Evolutionary conservation across 306 rosid genomes (phyloP).

Genomic region (Ceratonia siliqua): DNA sequence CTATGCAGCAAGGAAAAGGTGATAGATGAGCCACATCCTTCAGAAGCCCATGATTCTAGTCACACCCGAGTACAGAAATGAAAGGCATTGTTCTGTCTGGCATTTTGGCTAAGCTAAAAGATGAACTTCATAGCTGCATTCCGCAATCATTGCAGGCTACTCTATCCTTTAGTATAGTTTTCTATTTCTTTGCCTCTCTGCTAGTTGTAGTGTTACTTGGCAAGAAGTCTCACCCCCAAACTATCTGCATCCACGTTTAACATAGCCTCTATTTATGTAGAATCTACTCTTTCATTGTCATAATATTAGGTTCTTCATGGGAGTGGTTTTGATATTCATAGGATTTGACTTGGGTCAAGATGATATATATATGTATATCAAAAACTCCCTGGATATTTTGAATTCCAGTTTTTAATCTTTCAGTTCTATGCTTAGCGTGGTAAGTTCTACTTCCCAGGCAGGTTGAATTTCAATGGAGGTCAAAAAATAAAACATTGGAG

Average conservation of each 20-base stretch:
- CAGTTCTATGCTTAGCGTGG: background rate
- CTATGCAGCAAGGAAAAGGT: constrained; percentile 41
- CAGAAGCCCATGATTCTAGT: constrained; percentile 23
- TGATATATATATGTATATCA: background rate
- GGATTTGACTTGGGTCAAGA: background rate
- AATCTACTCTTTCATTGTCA: constrained; percentile 1
- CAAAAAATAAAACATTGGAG: too few species aligned
- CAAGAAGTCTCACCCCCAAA: background rate
- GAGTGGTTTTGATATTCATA: background rate
- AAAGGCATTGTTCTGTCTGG: background rate
- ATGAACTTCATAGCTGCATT: background rate
- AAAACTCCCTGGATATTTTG: background rate
- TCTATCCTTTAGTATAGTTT: background rate
- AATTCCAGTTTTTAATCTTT: background rate
- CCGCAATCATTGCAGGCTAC: background rate
- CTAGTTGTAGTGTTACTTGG: too few species aligned
- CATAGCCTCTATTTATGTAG: background rate
- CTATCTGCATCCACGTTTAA: background rate
- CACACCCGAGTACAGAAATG: background rate
- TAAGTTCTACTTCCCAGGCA: too few species aligned
- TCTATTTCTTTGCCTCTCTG: background rate
- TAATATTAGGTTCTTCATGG: constrained; percentile 1
- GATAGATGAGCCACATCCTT: constrained; percentile 31
- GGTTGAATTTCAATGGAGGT: too few species aligned
- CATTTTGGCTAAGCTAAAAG: background rate